Evolutionary conservation across 176 grass and related monocot genomes (phyloP).

Genomic region (Luzula sylvatica): DNA sequence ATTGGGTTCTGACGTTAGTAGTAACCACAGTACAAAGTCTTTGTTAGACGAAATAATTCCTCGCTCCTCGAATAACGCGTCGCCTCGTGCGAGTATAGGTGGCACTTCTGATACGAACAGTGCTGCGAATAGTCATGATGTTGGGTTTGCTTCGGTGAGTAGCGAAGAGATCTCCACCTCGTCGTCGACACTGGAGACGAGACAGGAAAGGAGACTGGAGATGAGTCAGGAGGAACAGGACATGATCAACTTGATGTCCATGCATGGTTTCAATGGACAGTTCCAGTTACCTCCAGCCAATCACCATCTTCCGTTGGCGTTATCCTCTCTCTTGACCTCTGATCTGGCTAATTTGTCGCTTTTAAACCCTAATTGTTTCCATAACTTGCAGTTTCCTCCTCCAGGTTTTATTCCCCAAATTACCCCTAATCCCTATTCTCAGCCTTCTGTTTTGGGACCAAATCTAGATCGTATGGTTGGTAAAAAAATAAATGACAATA

Average conservation of each 20-base stretch:
- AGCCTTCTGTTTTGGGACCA: conserved; percentile 30
- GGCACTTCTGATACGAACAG: conserved; percentile 57
- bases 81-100: conserved; percentile 40
- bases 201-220: conserved; percentile 29
- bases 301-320: conserved; percentile 37
- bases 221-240: conserved; percentile 61
- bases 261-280: conserved; percentile 68
- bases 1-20: conserved; percentile 36
- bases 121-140: conserved; percentile 49
- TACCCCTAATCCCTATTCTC: conserved; percentile 40
- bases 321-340: conserved; percentile 38
- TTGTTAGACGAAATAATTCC: conserved; percentile 47
- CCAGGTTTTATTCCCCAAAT: conserved; percentile 43
- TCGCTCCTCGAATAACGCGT: conserved; percentile 33
- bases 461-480: conserved; percentile 35
- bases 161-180: conserved; percentile 65
- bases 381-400: conserved; percentile 49
- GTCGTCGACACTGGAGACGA: conserved; percentile 49
- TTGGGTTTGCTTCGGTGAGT: conserved; percentile 44
- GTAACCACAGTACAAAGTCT: conserved; percentile 44
- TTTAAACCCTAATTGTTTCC: conserved; percentile 38
- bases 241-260: conserved; percentile 58
- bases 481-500: conserved; percentile 25
- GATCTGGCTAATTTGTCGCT: conserved; percentile 36
- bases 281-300: conserved; percentile 44